phyloP scores from a whole-genome alignment of 2,329 filamentous ascomycete species.

The Claviceps fusiformis region DNA sequence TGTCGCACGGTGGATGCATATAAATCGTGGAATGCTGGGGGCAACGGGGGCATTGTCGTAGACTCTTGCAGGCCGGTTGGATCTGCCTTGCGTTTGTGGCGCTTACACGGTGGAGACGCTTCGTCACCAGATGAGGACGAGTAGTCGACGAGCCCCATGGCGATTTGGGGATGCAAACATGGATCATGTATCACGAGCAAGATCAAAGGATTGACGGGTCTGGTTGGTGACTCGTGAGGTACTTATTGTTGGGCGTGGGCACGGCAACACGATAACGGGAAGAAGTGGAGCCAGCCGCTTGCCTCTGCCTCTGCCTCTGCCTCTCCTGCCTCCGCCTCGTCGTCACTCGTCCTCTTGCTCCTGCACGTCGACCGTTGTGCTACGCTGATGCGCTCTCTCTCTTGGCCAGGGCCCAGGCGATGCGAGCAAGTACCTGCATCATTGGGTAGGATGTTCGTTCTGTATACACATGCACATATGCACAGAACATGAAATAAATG shows the following conservation, averaged over 20 bases:
- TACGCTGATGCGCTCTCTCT: background rate
- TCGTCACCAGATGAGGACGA: conserved; percentile 30
- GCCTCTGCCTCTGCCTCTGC: background rate
- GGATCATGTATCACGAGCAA: background rate
- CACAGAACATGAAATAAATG: too few species aligned
- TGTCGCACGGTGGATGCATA: conserved; percentile 73
- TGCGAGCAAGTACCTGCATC: too few species aligned
- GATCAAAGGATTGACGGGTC: background rate
- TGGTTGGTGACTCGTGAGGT: too few species aligned
- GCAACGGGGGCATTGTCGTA: conserved; percentile 57
- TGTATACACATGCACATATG: background rate
- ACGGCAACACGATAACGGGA: background rate
- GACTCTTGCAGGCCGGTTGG: conserved; percentile 1
- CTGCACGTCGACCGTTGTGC: too few species aligned
- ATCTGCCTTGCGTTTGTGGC: conserved; percentile 1
- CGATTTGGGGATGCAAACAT: background rate
- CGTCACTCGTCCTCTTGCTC: too few species aligned
- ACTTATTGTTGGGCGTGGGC: too few species aligned
- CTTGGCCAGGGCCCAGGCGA: too few species aligned
- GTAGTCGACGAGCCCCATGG: conserved; percentile 46
- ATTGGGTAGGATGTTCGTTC: too few species aligned
- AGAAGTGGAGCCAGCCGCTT: background rate
- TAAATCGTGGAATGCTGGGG: conserved; percentile 70
- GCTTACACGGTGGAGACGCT: conserved; percentile 12
- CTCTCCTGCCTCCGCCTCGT: too few species aligned